Base-by-base conservation (phyloP, 257 asterid genomes). In the Solanum appendiculatum region DNA sequence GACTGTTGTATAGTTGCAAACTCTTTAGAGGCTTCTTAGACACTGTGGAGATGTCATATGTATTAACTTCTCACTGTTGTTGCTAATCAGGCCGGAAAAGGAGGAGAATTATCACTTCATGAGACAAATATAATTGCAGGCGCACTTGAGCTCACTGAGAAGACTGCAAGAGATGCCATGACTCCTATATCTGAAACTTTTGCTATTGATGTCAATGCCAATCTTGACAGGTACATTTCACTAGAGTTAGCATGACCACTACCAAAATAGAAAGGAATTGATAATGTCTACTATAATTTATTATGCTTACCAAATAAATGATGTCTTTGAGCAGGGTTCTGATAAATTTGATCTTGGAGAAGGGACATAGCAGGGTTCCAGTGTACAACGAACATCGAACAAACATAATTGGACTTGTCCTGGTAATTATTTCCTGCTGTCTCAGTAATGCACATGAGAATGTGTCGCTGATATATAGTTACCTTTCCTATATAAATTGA, bases 161-260 rank as follows among this genome's bases (percentile, higher is more conserved):
- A 93, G 91, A 95, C 92, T 56, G 98, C 97, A 33, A 90, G 86
- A 89, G 96, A 95, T 89, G 97, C 98, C 34, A 95, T 95, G 97
- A 94, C 98, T 21, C 93, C 91, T 4, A 89, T 93, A 86, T 80
- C 94, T 87, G 89, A 91, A 86, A 91, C 92, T 48, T 94, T 95
- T 89, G 89, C 98, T 25, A 87, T 94, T 51, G 95, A 94, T 87
- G 88, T 95, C 83, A 91, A 92, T 88, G 90, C 94, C 78, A 93
- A 92, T 86, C 93, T 92, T 44, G 94, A 94, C 94, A 90, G 93
- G 98, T 94, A 90, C 33, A 87, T 86, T n/a, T 14, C 21, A 44
- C 7, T 6, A 23, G 14, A 84, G 78, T 31, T n/a, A 42, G 7
- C 14, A 48, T 12, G 3, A 0, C 5, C 77, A 36, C 36, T 66